Evolutionary conservation across 2,329 filamentous ascomycete genomes (phyloP).

Genomic region (Kalmusia sp.): DNA sequence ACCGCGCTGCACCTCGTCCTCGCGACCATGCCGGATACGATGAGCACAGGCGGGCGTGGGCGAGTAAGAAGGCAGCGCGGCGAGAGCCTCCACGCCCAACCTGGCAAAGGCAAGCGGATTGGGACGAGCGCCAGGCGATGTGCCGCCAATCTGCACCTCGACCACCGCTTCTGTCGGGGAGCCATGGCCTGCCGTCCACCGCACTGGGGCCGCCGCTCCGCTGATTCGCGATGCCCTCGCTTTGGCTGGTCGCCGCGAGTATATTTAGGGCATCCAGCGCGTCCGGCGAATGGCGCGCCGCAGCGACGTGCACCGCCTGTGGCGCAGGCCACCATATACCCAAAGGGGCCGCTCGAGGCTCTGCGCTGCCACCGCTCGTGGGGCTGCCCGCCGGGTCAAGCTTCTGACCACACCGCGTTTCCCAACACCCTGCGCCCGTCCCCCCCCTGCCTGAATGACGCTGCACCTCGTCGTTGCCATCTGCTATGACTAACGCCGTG

Average conservation of each 20-base stretch:
- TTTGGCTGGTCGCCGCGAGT: slow-evolving; percentile 17
- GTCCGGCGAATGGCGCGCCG: too few species aligned
- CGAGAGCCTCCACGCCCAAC: slow-evolving; percentile 29
- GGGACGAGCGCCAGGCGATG: slow-evolving; percentile 27
- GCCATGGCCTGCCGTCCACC: slow-evolving; percentile 21
- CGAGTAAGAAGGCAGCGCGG: slow-evolving; percentile 28
- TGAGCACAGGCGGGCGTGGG: slow-evolving; percentile 21
- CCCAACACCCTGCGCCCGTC: slow-evolving; percentile 4
- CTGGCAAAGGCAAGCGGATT: slow-evolving; percentile 39
- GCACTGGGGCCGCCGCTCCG: slow-evolving; percentile 18
- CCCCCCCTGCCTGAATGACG: slow-evolving; percentile 5
- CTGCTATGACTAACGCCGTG: background rate
- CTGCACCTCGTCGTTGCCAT: background rate
- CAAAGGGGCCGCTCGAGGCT: slow-evolving; percentile 10
- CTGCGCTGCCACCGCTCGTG: slow-evolving; percentile 7
- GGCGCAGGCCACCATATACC: slow-evolving; percentile 7
- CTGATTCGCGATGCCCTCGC: slow-evolving; percentile 34
- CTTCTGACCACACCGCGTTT: slow-evolving; percentile 39
- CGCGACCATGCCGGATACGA: slow-evolving; percentile 30
- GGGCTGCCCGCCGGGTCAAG: slow-evolving; percentile 13
- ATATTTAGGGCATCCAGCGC: too few species aligned
- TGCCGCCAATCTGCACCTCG: slow-evolving; percentile 21
- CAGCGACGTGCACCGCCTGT: slow-evolving; percentile 1
- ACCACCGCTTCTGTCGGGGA: slow-evolving; percentile 40
- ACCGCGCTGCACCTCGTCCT: slow-evolving; percentile 24